Conservation (phyloP, 2,329 filamentous ascomycete species). For the Gaeumannomyces sp. region DNA sequence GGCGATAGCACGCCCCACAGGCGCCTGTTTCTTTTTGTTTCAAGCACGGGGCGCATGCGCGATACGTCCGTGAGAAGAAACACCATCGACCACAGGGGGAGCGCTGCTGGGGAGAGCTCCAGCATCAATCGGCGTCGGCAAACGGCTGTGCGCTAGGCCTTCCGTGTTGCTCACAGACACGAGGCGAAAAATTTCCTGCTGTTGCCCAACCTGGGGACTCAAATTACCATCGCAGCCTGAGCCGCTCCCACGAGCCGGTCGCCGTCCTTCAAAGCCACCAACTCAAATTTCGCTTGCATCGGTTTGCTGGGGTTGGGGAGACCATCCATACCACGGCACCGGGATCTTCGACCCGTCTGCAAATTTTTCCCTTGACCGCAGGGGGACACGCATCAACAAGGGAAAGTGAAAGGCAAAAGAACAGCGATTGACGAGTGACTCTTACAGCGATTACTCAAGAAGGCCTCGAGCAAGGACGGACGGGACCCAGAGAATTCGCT, state of each 20-base stretch:
- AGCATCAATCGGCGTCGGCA: background rate
- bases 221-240: background rate
- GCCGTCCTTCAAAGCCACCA: background rate
- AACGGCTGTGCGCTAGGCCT: background rate
- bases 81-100: background rate
- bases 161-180: background rate
- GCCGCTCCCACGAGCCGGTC: background rate
- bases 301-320: background rate
- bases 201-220: background rate
- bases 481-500: too few relatives aligned
- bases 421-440: background rate
- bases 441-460: background rate
- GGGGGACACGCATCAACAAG: background rate
- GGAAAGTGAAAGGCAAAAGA: background rate
- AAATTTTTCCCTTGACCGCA: background rate
- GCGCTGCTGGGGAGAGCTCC: background rate
- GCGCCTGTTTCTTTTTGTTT: background rate
- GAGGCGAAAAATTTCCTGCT: background rate
- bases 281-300: background rate
- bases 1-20: background rate
- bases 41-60: background rate
- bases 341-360: background rate
- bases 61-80: background rate
- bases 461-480: background rate
- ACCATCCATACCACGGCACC: background rate